Percentiles rank a stretch among this genome's conserved stretches.
Conservation (phyloP, 495 filamentous ascomycete genomes). For the Mytilinidion resinicola region DNA sequence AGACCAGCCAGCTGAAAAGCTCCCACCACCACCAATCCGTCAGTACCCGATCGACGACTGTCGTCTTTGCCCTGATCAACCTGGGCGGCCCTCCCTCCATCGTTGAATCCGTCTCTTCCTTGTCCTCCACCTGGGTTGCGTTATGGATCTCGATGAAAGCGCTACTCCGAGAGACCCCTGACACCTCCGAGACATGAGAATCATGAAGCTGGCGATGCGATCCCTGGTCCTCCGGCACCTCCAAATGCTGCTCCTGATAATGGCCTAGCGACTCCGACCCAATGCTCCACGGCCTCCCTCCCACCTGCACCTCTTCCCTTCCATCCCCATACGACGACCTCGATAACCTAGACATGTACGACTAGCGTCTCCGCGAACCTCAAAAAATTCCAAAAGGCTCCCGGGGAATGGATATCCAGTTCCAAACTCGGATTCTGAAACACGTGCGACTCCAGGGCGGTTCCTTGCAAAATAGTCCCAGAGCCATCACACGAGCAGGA, state of each 20-base stretch:
- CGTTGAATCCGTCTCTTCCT: background rate
- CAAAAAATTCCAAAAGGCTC: background rate
- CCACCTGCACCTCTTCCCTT: background rate
- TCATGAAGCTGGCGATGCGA: background rate
- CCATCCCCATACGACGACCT: background rate
- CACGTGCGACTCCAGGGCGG: background rate
- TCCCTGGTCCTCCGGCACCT: background rate
- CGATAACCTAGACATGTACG: background rate
- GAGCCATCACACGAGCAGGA: background rate
- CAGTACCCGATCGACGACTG: constrained; percentile 14
- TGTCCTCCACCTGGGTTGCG: background rate
- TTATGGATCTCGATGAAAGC: background rate
- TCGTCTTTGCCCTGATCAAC: constrained; percentile 9
- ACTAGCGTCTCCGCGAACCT: background rate
- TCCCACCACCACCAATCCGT: constrained; percentile 25
- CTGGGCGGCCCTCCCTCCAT: background rate
- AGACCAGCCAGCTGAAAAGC: constrained; percentile 13
- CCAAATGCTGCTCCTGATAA: background rate
- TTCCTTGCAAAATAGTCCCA: background rate
- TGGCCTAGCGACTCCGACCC: constrained; percentile 4
- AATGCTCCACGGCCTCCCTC: constrained; percentile 4
- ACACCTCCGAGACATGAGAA: background rate
- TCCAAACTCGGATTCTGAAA: background rate
- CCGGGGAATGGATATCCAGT: background rate
- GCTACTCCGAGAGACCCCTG: background rate